Percentiles rank a stretch among this genome's conserved stretches.
Conservation (phyloP, 768 basidiomycete species). For the Sistotremastrum niveocremeum region DNA sequence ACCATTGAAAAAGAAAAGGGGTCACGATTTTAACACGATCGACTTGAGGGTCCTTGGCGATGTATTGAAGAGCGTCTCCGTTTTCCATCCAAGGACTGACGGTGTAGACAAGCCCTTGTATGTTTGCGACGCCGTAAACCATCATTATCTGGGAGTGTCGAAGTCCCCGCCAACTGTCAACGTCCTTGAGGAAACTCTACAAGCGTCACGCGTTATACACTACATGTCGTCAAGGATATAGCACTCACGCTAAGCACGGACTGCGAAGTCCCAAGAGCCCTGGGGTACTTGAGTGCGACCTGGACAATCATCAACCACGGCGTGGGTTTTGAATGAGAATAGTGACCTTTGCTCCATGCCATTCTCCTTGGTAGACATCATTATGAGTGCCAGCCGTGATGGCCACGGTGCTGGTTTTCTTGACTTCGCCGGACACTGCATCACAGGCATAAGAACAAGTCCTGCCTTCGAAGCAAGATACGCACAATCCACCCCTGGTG, state of each 20-base stretch:
- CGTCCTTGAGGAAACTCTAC: slow-evolving; percentile 30
- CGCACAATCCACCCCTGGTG: slow-evolving; percentile 30
- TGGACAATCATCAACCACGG: slow-evolving; percentile 6
- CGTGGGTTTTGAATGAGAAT: not conserved
- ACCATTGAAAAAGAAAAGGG: not conserved
- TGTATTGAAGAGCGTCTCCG: slow-evolving; percentile 24
- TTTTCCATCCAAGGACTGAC: slow-evolving; percentile 34
- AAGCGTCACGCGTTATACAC: not conserved
- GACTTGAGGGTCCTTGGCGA: slow-evolving; percentile 17
- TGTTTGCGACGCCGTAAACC: slow-evolving; percentile 23
- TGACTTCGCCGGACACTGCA: slow-evolving; percentile 30
- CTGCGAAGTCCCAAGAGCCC: slow-evolving; percentile 20
- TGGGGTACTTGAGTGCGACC: slow-evolving; percentile 28
- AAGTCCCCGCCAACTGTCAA: slow-evolving; percentile 28
- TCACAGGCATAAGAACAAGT: not conserved
- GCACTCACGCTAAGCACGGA: slow-evolving; percentile 21
- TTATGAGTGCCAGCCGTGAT: slow-evolving; percentile 24
- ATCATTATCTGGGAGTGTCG: slow-evolving; percentile 27
- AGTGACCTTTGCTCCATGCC: slow-evolving; percentile 25
- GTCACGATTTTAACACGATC: slow-evolving; percentile 25
- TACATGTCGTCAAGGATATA: not conserved
- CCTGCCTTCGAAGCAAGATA: not conserved
- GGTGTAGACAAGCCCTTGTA: slow-evolving; percentile 21
- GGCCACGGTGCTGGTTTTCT: slow-evolving; percentile 14
- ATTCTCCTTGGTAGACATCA: slow-evolving; percentile 29